phyloP scores from a whole-genome alignment of 208 protist species.

The Crithidia brevicula region DNA sequence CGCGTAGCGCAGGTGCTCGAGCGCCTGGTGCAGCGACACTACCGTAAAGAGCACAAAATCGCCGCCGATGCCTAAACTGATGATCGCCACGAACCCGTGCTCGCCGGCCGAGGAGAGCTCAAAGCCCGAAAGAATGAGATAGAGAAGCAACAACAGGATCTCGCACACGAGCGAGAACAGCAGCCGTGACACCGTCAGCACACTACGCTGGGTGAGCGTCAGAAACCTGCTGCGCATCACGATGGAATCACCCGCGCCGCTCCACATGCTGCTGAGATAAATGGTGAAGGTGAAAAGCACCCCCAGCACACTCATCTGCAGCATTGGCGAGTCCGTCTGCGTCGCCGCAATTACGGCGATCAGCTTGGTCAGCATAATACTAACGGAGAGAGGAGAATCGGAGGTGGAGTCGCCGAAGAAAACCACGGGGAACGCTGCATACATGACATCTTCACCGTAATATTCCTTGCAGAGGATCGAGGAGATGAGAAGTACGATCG shows the following conservation, averaged over 20 bases:
- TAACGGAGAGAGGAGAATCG: constrained; percentile 19
- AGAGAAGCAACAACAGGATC: constrained; percentile 22
- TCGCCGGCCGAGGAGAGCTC: neutral
- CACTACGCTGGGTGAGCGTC: constrained; percentile 1
- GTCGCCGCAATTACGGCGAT: constrained; percentile 14
- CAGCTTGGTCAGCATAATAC: constrained; percentile 15
- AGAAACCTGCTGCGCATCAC: constrained; percentile 4
- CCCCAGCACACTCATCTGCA: constrained; percentile 23
- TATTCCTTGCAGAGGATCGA: constrained; percentile 1
- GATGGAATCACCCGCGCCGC: neutral
- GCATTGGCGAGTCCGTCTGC: constrained; percentile 10
- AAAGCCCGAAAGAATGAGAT: constrained; percentile 17
- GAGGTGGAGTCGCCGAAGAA: constrained; percentile 26
- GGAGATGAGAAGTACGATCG: neutral
- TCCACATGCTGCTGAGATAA: constrained; percentile 19
- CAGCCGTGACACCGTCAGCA: constrained; percentile 13
- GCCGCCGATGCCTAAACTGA: constrained; percentile 14
- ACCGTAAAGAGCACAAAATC: constrained; percentile 10
- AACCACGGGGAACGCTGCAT: constrained; percentile 30
- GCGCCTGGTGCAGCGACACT: constrained; percentile 15
- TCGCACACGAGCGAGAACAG: constrained; percentile 22
- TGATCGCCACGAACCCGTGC: constrained; percentile 11
- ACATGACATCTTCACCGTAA: constrained; percentile 33
- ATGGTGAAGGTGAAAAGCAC: constrained; percentile 15
- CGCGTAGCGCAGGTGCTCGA: neutral